phyloP scores from a whole-genome alignment of 192 early-diverging fungal species.

The Gaertneriomyces sp. region DNA sequence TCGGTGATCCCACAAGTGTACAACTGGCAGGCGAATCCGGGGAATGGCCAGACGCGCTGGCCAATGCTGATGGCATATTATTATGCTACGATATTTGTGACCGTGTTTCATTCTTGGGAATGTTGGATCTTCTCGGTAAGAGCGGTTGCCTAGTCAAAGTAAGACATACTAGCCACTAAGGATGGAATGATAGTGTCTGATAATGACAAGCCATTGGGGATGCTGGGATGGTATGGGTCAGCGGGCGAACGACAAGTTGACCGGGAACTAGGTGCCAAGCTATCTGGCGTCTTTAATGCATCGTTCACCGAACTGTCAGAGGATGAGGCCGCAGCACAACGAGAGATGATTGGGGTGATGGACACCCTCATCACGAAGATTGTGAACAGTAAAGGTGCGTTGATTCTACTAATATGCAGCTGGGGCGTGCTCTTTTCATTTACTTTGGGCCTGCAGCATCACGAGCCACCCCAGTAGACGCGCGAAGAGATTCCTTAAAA shows the following conservation, averaged over 20 bases:
- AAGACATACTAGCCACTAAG: no score
- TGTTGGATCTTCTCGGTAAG: constrained; percentile 32
- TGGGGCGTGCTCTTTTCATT: no score
- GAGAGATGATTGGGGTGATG: neutral
- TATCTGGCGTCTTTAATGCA: constrained; percentile 28
- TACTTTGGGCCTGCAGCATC: no score
- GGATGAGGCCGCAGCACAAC: neutral
- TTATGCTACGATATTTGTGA: constrained; percentile 36
- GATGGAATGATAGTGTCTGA: constrained; percentile 6
- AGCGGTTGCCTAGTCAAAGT: no score
- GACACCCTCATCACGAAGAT: neutral
- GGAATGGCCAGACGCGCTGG: neutral
- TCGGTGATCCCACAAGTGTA: neutral
- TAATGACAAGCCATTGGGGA: constrained; percentile 16
- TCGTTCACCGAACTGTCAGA: constrained; percentile 19
- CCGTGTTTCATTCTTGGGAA: constrained; percentile 28
- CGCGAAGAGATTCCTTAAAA: neutral
- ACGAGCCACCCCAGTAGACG: no score
- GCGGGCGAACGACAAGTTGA: constrained; percentile 33
- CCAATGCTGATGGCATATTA: constrained; percentile 24
- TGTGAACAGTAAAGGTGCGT: constrained; percentile 6
- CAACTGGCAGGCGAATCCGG: constrained; percentile 1
- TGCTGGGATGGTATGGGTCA: constrained; percentile 28
- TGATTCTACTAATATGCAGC: neutral
- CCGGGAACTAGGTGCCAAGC: constrained; percentile 28